Evolutionary conservation across 371 early-diverging fungal genomes (phyloP).

Genomic region (Coemansia sp.): DNA sequence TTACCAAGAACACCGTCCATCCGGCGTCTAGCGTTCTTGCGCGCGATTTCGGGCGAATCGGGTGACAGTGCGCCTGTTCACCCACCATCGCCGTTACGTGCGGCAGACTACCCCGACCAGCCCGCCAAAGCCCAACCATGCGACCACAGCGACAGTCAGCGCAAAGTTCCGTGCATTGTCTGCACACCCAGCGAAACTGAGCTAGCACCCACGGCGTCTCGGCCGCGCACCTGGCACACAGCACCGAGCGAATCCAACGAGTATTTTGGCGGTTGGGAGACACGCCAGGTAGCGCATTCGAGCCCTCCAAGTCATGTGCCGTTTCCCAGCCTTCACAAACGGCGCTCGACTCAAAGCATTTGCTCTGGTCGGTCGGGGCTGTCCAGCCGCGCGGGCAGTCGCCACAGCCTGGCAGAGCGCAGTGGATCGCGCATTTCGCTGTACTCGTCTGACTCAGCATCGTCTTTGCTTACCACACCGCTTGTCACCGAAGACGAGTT

Average conservation of each 20-base stretch:
- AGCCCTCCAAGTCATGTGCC: constrained; percentile 6
- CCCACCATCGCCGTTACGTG: too few species aligned
- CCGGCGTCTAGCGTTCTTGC: constrained; percentile 20
- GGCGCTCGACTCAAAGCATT: constrained; percentile 12
- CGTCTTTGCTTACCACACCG: constrained; percentile 30
- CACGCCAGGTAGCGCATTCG: background rate
- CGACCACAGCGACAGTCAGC: background rate
- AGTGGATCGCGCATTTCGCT: constrained; percentile 21
- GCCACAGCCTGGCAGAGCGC: constrained; percentile 5
- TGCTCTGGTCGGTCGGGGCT: background rate
- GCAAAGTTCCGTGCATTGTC: constrained; percentile 5
- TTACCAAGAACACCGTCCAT: constrained; percentile 21
- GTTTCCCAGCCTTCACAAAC: constrained; percentile 13
- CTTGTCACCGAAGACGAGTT: constrained; percentile 50
- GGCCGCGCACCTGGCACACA: constrained; percentile 7
- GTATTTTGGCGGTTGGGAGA: background rate
- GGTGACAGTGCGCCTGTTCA: too few species aligned
- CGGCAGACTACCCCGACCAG: too few species aligned
- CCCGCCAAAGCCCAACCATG: too few species aligned
- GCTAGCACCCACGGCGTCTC: background rate
- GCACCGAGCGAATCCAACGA: background rate
- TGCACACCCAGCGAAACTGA: background rate
- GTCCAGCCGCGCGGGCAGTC: constrained; percentile 1
- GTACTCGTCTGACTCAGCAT: constrained; percentile 22
- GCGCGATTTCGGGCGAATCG: constrained; percentile 4